Evolutionary conservation across 306 rosid genomes (phyloP).

Genomic region (Acacia confusa): DNA sequence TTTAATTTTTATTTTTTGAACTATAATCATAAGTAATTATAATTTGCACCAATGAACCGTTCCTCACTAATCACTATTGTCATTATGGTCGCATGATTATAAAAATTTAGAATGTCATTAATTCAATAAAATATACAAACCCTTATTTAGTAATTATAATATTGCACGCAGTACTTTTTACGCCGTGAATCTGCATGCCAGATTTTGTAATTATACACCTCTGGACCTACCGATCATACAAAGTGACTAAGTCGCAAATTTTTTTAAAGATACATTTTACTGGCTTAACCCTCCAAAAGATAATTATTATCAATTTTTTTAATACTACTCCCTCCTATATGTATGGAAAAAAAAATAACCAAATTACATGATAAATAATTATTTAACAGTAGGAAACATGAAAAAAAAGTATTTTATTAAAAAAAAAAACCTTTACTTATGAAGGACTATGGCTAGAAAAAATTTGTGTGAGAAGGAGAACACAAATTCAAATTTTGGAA

Average conservation of each 20-base stretch:
- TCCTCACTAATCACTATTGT: neutral
- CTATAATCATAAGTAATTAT: neutral
- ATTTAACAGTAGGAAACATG: no score
- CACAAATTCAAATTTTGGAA: accelerated
- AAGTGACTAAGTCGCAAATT: neutral
- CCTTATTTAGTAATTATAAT: neutral
- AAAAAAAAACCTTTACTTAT: no score
- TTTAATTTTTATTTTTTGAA: no score
- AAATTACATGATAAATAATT: no score
- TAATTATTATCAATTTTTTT: no score
- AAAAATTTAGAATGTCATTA: neutral
- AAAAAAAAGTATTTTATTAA: no score
- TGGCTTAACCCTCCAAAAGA: neutral
- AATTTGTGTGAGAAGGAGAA: no score
- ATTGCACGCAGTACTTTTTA: neutral
- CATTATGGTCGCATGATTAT: neutral
- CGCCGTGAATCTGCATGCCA: neutral
- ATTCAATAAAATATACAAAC: neutral
- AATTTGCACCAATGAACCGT: neutral
- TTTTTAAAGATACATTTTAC: neutral
- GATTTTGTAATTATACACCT: neutral
- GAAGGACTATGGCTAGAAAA: no score
- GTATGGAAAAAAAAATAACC: no score
- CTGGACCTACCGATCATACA: neutral
- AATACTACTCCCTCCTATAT: no score